Conservation (phyloP, 73 alveolate genomes). For the Durusdinium trenchii region DNA sequence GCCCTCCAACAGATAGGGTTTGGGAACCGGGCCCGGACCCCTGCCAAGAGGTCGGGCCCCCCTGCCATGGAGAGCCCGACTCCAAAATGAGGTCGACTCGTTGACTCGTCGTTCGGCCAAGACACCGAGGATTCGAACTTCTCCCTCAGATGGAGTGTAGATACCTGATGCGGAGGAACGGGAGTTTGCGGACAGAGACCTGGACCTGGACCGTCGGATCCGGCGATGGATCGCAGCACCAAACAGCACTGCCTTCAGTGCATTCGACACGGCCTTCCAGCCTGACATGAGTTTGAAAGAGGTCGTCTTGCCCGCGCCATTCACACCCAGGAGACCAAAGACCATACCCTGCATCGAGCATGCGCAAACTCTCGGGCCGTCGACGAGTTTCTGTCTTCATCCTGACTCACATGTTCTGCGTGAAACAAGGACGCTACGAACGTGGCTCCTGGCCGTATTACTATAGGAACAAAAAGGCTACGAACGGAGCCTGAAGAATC, state of each 20-base stretch:
- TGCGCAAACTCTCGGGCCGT: background rate
- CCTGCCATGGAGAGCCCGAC: too few species aligned
- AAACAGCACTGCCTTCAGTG: background rate
- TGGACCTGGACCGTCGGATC: background rate
- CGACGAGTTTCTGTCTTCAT: background rate
- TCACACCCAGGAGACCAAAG: slow-evolving; percentile 98
- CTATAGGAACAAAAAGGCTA: too few species aligned
- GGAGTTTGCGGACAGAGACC: background rate
- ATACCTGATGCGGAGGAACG: slow-evolving; percentile 21
- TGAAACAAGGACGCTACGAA: background rate
- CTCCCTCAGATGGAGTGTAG: slow-evolving; percentile 78
- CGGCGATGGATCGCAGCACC: background rate
- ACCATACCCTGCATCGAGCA: slow-evolving; percentile 97
- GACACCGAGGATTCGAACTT: slow-evolving; percentile 72
- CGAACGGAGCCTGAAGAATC: background rate
- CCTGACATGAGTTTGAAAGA: slow-evolving; percentile 98
- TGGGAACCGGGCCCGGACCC: too few species aligned
- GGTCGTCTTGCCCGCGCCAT: slow-evolving; percentile 98
- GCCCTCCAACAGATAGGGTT: too few species aligned
- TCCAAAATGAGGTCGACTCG: background rate
- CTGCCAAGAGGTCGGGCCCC: too few species aligned
- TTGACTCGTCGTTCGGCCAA: background rate
- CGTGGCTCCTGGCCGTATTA: background rate
- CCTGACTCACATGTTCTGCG: background rate
- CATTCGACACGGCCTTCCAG: slow-evolving; percentile 73